phyloP scores from a whole-genome alignment of 2,329 filamentous ascomycete genomes.

The Lachnellula arida region DNA sequence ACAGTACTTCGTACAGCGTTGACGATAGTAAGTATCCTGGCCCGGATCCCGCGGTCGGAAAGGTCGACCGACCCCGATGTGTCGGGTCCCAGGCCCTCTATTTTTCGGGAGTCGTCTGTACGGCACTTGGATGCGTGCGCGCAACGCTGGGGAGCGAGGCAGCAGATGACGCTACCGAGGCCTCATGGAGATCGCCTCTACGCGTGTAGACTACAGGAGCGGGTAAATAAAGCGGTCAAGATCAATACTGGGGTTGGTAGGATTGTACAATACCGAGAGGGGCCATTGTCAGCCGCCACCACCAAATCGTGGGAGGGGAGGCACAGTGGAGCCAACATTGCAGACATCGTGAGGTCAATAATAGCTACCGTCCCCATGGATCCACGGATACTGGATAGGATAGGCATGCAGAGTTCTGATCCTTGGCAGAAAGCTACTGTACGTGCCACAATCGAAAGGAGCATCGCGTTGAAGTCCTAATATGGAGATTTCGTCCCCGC shows the following conservation, averaged over 20 bases:
- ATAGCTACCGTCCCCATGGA: background rate
- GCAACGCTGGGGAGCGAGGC: background rate
- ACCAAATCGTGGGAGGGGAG: background rate
- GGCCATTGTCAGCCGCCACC: background rate
- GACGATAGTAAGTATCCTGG: no score
- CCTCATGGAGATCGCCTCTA: background rate
- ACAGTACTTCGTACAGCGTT: background rate
- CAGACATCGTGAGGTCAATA: background rate
- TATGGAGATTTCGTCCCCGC: no score
- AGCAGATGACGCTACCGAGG: background rate
- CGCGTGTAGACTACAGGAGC: background rate
- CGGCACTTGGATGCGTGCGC: no score
- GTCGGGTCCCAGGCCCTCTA: background rate
- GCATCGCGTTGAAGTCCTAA: no score
- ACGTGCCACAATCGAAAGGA: no score
- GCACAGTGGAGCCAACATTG: background rate
- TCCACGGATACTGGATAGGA: no score
- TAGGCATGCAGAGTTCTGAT: no score
- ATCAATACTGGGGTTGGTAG: background rate
- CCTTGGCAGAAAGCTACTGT: no score
- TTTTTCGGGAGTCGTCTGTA: background rate
- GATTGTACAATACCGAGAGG: background rate
- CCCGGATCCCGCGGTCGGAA: background rate
- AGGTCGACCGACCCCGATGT: background rate
- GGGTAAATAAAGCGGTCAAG: background rate